Base-by-base conservation (phyloP, 495 filamentous ascomycete genomes). In the Podospora sp. region DNA sequence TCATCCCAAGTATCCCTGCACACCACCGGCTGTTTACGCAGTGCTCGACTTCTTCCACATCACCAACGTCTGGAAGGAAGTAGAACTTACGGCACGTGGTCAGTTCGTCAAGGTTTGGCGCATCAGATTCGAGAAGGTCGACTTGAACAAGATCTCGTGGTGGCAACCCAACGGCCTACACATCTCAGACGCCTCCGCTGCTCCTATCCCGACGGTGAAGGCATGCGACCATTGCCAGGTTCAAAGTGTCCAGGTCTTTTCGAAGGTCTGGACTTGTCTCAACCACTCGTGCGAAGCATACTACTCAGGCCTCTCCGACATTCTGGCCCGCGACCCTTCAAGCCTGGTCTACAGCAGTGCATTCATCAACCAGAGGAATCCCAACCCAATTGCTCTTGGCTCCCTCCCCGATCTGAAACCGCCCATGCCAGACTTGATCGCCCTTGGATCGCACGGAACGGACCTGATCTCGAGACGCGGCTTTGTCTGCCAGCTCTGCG, bases 31-130 rank as follows among this genome's bases (percentile, higher is more conserved):
- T 71, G 80, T 83, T 0, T 96, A 90, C 69, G 87, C 86, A 59
- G 87, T 95, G 0, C 82, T 94, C 55, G 91, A 77, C n/a, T 89
- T 81, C 71, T 96, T 94, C 72, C 86, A 88, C 29, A 77, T 92
- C 20, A 91, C 89, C 0, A 78, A 90, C 36, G 77, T 93, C 1
- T 97, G 93, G 93, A 79, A 72, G 18, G 92, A 97, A 70, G 84
- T 80, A 56, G 64, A 69, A 36, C 57, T 68, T 0, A 33, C 57
- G 6, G 22, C n/a, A 18, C 60, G 18, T 0, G 18, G 75, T 4
- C 72, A 79, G 0, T 65, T 75, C 0, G 78, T 83, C 20, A 81
- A 73, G 0, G 74, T 83, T 0, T 82, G 84, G 67, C 88, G 84
- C 68, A 81, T 90, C 18, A 85, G 92, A 6, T 83, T 94, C 25